phyloP scores from a whole-genome alignment of 371 early-diverging fungal genomes.

The Apophysomyces trapeziformis region DNA sequence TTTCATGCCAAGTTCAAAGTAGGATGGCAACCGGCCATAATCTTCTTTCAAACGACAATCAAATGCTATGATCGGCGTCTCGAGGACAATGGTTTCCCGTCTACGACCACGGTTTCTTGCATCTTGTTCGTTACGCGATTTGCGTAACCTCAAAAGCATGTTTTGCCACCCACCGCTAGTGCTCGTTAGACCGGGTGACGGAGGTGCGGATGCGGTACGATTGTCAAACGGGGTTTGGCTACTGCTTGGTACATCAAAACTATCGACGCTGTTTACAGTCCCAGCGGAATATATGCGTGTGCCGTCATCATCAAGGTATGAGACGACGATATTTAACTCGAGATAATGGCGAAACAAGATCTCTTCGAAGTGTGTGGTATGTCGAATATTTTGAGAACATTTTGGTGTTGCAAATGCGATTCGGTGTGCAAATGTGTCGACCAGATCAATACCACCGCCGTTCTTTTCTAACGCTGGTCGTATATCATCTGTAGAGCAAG shows the following conservation, averaged over 20 bases:
- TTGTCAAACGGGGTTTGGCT: conserved; percentile 7
- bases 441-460: conserved; percentile 27
- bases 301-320: conserved; percentile 32
- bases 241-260: conserved; percentile 14
- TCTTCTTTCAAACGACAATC: conserved; percentile 54
- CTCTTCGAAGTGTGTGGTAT: conserved; percentile 39
- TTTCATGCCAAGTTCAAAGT: conserved; percentile 40
- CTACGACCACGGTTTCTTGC: conserved; percentile 12
- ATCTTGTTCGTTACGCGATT: conserved; percentile 23
- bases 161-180: conserved; percentile 24
- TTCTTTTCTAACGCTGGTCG: conserved; percentile 30
- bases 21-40: conserved; percentile 49
- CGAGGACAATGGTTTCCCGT: conserved; percentile 31
- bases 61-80: conserved; percentile 39
- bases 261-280: conserved; percentile 10
- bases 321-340: conserved; percentile 33
- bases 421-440: conserved; percentile 43
- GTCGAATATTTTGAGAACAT: conserved; percentile 42
- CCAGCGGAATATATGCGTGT: conserved; percentile 15
- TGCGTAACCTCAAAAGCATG: conserved; percentile 25
- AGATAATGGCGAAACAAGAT: conserved; percentile 40
- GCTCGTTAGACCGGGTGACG: conserved; percentile 3
- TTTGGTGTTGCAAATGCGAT: conserved; percentile 45
- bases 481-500: conserved; percentile 24
- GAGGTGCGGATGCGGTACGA: conserved; percentile 12